phyloP scores from a whole-genome alignment of 139 green algal genomes.

The Pedinophyceae sp. region DNA sequence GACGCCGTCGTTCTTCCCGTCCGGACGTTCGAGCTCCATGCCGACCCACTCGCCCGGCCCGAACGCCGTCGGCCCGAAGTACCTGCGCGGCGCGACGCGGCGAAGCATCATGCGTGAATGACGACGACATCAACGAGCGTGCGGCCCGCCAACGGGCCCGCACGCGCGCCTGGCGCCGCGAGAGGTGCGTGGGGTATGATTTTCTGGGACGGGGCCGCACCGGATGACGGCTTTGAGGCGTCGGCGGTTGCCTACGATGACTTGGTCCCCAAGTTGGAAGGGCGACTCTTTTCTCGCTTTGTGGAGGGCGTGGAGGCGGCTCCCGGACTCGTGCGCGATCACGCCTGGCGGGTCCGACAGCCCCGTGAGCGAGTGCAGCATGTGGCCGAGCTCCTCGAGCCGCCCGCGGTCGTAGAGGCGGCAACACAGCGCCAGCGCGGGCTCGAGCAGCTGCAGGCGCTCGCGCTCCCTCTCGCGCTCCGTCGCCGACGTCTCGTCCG shows the following conservation, averaged over 20 bases:
- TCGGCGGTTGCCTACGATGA: slow-evolving; percentile 4
- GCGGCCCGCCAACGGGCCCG: no score
- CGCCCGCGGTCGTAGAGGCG: neutral
- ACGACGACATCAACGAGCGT: no score
- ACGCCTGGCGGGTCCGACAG: neutral
- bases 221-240: neutral
- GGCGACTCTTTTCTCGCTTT: neutral
- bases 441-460: neutral
- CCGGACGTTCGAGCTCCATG: slow-evolving; percentile 2
- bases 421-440: neutral
- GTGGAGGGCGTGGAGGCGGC: neutral
- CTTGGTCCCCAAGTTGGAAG: slow-evolving; percentile 4
- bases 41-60: slow-evolving; percentile 2
- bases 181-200: no score
- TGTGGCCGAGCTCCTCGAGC: slow-evolving; percentile 2
- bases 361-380: neutral
- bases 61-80: slow-evolving; percentile 3
- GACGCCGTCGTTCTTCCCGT: slow-evolving; percentile 4
- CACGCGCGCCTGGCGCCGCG: no score
- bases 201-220: no score
- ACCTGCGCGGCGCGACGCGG: no score
- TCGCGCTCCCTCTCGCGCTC: no score
- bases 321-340: neutral
- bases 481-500: no score
- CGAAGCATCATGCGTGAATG: no score